A percentile compares a stretch with the other conserved stretches of the same genome.
These are phyloP conservation scores for Kluyveromyces nonfermentans DNA, from an alignment of 805 yeast species.

Conservation along the genomic window DNA sequence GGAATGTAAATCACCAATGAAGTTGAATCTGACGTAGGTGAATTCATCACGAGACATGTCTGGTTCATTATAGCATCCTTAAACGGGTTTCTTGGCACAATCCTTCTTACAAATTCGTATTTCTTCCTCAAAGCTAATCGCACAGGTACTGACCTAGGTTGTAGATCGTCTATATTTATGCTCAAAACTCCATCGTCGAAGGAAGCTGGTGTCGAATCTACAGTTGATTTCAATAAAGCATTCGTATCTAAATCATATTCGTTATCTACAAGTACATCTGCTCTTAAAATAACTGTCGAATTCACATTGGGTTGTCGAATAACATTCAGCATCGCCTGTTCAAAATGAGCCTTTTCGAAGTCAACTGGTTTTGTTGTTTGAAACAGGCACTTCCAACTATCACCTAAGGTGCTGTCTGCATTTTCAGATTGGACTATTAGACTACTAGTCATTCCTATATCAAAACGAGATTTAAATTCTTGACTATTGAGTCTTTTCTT, in stretches of 20 bases:
- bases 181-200: slow-evolving; percentile 18
- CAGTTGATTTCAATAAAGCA: slow-evolving; percentile 5
- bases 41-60: slow-evolving; percentile 51
- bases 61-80: slow-evolving; percentile 79
- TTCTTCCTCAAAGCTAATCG: slow-evolving; percentile 17
- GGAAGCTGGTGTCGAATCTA: slow-evolving; percentile 8
- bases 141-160: slow-evolving; percentile 27
- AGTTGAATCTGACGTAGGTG: slow-evolving; percentile 23
- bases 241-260: slow-evolving; percentile 28
- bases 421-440: slow-evolving; percentile 10
- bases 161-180: slow-evolving; percentile 34
- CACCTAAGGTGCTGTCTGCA: slow-evolving; percentile 20
- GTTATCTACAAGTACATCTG: slow-evolving; percentile 61
- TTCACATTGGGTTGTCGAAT: slow-evolving; percentile 82
- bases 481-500: neutral
- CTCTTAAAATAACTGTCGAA: slow-evolving; percentile 82
- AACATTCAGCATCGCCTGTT: slow-evolving; percentile 67
- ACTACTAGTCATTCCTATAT: neutral
- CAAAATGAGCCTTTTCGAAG: slow-evolving; percentile 42
- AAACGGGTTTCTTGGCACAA: slow-evolving; percentile 86
- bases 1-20: slow-evolving; percentile 68
- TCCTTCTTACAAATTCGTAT: slow-evolving; percentile 62
- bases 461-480: neutral
- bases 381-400: slow-evolving; percentile 23
- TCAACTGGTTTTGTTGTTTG: slow-evolving; percentile 13